These are phyloP conservation scores for Schizosaccharomyces versatilis DNA, from an alignment of 1,139 yeast species.

Conservation along the genomic window DNA sequence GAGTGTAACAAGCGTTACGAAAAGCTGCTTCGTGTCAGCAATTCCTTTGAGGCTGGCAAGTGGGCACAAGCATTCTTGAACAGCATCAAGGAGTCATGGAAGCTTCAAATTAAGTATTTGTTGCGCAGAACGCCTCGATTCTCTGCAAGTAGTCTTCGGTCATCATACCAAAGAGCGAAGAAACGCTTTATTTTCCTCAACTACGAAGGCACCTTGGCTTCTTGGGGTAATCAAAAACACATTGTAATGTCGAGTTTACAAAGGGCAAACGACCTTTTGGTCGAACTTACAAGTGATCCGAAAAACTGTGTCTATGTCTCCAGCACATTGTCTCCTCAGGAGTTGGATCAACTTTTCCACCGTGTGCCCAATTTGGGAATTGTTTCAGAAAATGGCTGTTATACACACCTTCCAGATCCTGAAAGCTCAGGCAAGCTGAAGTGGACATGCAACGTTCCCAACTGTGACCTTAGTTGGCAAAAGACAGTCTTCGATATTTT, in stretches of 20 bases:
- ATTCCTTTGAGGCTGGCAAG: constrained; percentile 43
- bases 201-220: constrained; percentile 12
- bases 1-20: constrained; percentile 47
- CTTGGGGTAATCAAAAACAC: constrained; percentile 12
- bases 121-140: constrained; percentile 17
- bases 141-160: constrained; percentile 14
- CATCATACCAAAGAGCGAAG: constrained; percentile 14
- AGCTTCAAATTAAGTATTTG: constrained; percentile 27
- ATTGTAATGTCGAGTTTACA: constrained; percentile 17
- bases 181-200: constrained; percentile 19
- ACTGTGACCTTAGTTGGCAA: constrained; percentile 37
- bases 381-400: constrained; percentile 79
- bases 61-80: constrained; percentile 49
- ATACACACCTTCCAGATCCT: constrained; percentile 12
- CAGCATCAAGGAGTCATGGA: constrained; percentile 43
- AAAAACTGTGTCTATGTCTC: constrained; percentile 49
- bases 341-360: constrained; percentile 36
- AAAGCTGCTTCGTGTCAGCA: constrained; percentile 34
- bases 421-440: constrained; percentile 14
- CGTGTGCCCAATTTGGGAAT: constrained; percentile 53
- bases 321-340: constrained; percentile 11
- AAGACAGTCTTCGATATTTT: constrained; percentile 37
- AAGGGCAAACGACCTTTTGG: constrained; percentile 20
- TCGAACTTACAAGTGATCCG: constrained; percentile 30
- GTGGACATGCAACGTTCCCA: constrained; percentile 49